phyloP scores from a whole-genome alignment of 306 rosid genomes.

The Castanea mollissima region DNA sequence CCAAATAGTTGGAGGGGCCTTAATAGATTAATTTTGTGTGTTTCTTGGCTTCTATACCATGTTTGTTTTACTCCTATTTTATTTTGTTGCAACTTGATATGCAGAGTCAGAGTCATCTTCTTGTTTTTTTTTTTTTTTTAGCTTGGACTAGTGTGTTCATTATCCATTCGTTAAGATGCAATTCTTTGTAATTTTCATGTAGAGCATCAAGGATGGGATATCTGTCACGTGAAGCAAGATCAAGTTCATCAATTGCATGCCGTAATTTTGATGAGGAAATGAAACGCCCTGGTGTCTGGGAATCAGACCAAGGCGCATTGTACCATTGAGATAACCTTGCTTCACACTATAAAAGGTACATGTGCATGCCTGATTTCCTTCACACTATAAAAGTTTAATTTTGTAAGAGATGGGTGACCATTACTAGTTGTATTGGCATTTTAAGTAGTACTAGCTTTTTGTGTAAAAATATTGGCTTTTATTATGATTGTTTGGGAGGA shows the following conservation, averaged over 20 bases:
- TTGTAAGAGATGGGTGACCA: not conserved
- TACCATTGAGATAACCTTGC: slow-evolving; percentile 88
- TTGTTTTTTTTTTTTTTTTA: not conserved
- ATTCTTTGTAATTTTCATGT: slow-evolving; percentile 13
- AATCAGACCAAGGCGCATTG: slow-evolving; percentile 67
- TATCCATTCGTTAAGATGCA: not conserved
- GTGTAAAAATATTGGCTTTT: not conserved
- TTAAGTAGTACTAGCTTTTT: not conserved
- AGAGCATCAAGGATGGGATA: slow-evolving; percentile 53
- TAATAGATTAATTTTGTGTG: not conserved
- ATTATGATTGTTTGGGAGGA: not conserved
- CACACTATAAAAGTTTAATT: not conserved
- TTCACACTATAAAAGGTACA: slow-evolving; percentile 44
- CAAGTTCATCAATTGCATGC: slow-evolving; percentile 61
- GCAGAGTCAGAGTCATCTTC: not conserved
- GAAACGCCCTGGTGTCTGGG: slow-evolving; percentile 93
- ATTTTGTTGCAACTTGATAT: not conserved
- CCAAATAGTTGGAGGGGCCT: too few species aligned
- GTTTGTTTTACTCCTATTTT: not conserved
- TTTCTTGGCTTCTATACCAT: not conserved
- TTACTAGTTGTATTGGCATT: not conserved
- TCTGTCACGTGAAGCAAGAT: slow-evolving; percentile 39
- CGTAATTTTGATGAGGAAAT: slow-evolving; percentile 83
- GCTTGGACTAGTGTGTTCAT: not conserved
- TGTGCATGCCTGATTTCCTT: not conserved